Conservation (phyloP, 192 early-diverging fungal species). For the Glomus cerebriforme region DNA sequence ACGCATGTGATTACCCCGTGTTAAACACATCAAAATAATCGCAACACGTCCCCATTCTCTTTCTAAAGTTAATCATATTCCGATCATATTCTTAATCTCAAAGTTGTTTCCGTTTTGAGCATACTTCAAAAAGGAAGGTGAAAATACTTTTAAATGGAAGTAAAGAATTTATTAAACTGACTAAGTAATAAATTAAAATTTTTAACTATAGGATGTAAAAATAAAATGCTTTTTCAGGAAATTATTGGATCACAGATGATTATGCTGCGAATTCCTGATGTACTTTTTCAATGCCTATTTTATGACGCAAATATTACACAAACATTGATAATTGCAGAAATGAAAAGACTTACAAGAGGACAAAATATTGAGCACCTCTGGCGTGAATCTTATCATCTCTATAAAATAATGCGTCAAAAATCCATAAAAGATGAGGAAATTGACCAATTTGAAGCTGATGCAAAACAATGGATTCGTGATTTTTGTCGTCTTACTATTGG, state of each 20-base stretch:
- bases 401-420: background rate
- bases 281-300: constrained; percentile 1
- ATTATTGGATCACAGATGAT: constrained; percentile 7
- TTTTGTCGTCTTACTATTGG: background rate
- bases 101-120: too few species aligned
- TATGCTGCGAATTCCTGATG: background rate
- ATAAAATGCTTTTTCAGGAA: background rate
- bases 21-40: too few species aligned
- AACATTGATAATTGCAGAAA: background rate
- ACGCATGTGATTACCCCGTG: too few species aligned
- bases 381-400: background rate
- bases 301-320: background rate
- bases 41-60: too few species aligned
- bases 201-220: background rate
- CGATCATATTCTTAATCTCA: too few species aligned
- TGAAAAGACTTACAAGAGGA: background rate
- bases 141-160: too few species aligned
- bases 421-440: background rate
- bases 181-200: too few species aligned
- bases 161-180: too few species aligned
- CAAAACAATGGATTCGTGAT: background rate
- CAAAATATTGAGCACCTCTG: background rate
- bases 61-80: too few species aligned
- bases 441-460: background rate
- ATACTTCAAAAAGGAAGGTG: too few species aligned